phyloP scores from a whole-genome alignment of 2,329 filamentous ascomycete species.

The Pseudocercospora crystallina region DNA sequence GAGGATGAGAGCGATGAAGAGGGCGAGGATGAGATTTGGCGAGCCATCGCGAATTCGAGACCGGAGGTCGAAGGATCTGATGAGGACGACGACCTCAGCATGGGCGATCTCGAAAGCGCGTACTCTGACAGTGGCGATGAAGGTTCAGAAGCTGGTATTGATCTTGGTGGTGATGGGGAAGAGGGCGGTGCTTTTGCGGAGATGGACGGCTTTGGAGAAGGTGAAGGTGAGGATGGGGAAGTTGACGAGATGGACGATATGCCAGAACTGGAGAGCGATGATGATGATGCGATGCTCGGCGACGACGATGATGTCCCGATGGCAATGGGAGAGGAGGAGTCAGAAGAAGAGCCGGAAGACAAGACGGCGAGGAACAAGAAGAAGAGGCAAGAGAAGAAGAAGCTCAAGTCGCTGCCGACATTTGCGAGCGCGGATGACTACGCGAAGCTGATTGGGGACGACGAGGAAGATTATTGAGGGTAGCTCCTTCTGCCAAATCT shows the following conservation, averaged over 20 bases:
- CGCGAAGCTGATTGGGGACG: conserved; percentile 58
- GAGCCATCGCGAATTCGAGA: conserved; percentile 77
- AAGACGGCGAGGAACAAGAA: conserved; percentile 40
- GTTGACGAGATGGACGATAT: conserved; percentile 57
- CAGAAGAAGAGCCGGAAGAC: conserved; percentile 45
- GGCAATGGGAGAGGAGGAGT: conserved; percentile 55
- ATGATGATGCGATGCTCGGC: conserved; percentile 42
- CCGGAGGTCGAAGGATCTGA: conserved; percentile 70
- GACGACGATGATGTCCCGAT: conserved; percentile 56
- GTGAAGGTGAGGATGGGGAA: conserved; percentile 49
- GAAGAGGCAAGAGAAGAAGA: conserved; percentile 69
- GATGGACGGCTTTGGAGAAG: conserved; percentile 16
- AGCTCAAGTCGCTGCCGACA: conserved; percentile 83
- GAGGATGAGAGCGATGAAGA: conserved; percentile 45
- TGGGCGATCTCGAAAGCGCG: conserved; percentile 44
- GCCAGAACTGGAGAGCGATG: conserved; percentile 43
- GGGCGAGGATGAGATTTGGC: conserved; percentile 76
- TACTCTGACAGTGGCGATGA: conserved; percentile 39
- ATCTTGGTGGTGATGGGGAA: conserved; percentile 42
- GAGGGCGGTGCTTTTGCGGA: conserved; percentile 45
- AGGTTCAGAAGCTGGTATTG: conserved; percentile 50
- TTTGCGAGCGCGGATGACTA: conserved; percentile 96
- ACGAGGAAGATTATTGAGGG: conserved; percentile 16
- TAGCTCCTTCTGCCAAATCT: too few species aligned
- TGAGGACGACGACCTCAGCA: conserved; percentile 60